Evolutionary conservation across 129 eudicot species (phyloP).

Genomic region (Flaveria ramosissima): DNA sequence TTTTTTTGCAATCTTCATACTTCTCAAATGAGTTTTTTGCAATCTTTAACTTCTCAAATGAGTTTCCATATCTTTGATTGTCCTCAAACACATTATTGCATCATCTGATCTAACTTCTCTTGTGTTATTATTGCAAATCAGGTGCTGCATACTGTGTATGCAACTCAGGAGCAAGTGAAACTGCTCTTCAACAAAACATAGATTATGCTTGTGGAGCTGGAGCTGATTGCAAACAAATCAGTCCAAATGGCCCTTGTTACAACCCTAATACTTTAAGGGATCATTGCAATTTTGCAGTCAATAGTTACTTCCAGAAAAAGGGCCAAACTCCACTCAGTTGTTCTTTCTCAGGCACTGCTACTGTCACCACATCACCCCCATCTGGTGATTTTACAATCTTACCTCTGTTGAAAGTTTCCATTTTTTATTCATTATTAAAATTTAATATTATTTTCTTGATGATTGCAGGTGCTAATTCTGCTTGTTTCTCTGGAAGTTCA

Average conservation of each 20-base stretch:
- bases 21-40: neutral
- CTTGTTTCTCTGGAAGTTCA: constrained; percentile 57
- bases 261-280: constrained; percentile 66
- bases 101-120: neutral
- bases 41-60: constrained; percentile 1
- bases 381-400: constrained; percentile 33
- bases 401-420: constrained; percentile 21
- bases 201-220: constrained; percentile 89
- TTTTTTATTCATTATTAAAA: neutral
- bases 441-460: constrained; percentile 2
- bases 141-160: constrained; percentile 75
- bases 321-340: constrained; percentile 47
- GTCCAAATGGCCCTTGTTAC: constrained; percentile 61
- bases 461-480: constrained; percentile 49
- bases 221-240: constrained; percentile 67
- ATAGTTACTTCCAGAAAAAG: constrained; percentile 66
- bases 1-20: neutral
- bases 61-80: neutral
- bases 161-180: constrained; percentile 52
- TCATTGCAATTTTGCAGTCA: constrained; percentile 80
- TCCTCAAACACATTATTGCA: constrained; percentile 15
- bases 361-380: constrained; percentile 35
- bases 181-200: constrained; percentile 53
- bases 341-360: constrained; percentile 57
- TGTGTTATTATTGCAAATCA: constrained; percentile 21